Base-by-base conservation (phyloP, 352 stramenopile species). In the Globisporangium rhizosaccharum region DNA sequence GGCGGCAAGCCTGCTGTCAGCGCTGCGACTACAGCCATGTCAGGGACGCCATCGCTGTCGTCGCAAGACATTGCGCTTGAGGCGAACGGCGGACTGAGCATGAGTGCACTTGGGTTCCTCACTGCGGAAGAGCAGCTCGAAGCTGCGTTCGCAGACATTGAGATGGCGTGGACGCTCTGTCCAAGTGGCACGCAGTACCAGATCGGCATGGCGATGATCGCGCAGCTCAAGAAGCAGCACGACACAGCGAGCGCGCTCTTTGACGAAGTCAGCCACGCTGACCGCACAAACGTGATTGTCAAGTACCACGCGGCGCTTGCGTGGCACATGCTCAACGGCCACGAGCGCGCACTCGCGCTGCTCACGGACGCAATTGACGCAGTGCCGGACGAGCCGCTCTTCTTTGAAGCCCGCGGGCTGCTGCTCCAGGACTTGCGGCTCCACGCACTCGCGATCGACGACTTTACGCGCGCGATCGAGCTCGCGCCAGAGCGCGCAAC, bases 181-280 rank as follows among this genome's bases (percentile, higher is more conserved):
- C 72, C 79, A 3, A 76, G 30, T 12, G 60, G 61, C 0, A 60
- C 66, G 33, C 68, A 76, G 30, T 90, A 87, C 25, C 69, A 89
- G 45, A 72, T 87, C 37, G 79, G 79, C 14, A 82, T 91, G 73
- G 83, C 76, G 11, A 91, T 91, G 81, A 86, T 91, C 53, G 73
- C 67, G 23, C 80, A 91, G 56, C 71, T 93, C 11, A 74, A 74
- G 49, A 61, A 85, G 39, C 64, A 76, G 3, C 67, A 87, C 60
- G 57, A 62, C 4, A 65, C 70, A 0, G 81, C 79, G 26, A 63
- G 68, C 12, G 46, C 30, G 7, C 70, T 79, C 25, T 85, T 91
- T 46, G 63, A 73, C 28, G 62, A 68, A 12, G 67, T 75, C 57
- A 20, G 59, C 18, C 20, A 64, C 25, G 12, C 37, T 17, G 67